phyloP scores from a whole-genome alignment of 2,329 filamentous ascomycete species.

The Samsoniella hepiali region DNA sequence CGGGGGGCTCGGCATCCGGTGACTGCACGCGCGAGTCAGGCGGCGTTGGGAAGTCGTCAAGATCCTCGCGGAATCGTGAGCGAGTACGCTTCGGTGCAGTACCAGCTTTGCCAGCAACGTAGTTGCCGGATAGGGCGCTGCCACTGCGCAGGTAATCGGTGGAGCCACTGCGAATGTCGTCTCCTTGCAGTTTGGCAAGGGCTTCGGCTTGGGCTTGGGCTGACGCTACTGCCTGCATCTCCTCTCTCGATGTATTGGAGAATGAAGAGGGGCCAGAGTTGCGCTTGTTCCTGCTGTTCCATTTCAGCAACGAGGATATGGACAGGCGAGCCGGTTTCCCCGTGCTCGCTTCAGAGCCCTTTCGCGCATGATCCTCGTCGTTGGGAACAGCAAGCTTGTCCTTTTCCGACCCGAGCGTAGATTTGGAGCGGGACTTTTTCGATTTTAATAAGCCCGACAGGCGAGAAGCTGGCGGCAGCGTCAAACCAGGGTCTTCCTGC shows the following conservation, averaged over 20 bases:
- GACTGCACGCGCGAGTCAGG: slow-evolving; percentile 79
- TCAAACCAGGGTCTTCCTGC: slow-evolving; percentile 18
- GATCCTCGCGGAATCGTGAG: slow-evolving; percentile 88
- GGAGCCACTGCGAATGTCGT: slow-evolving; percentile 26
- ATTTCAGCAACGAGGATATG: slow-evolving; percentile 74
- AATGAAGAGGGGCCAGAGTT: slow-evolving; percentile 69
- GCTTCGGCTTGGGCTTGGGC: slow-evolving; percentile 30
- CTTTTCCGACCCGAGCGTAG: slow-evolving; percentile 42
- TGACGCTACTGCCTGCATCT: slow-evolving; percentile 54
- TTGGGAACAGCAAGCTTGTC: slow-evolving; percentile 41
- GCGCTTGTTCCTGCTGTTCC: slow-evolving; percentile 58
- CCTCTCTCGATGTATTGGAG: slow-evolving; percentile 86
- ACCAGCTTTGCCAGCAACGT: slow-evolving; percentile 31
- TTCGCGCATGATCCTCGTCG: slow-evolving; percentile 49
- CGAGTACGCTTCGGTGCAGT: slow-evolving; percentile 71
- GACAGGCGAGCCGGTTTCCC: slow-evolving; percentile 43
- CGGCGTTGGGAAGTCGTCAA: slow-evolving; percentile 85
- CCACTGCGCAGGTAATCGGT: slow-evolving; percentile 42
- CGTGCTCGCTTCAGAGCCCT: slow-evolving; percentile 53
- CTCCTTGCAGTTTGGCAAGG: slow-evolving; percentile 34
- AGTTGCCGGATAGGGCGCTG: slow-evolving; percentile 4
- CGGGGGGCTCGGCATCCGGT: slow-evolving; percentile 58
- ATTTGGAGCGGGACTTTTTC: slow-evolving; percentile 49
- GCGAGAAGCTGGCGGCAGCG: slow-evolving; percentile 27
- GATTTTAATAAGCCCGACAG: slow-evolving; percentile 42